Evolutionary conservation across 2,329 filamentous ascomycete genomes (phyloP), one percentile per base, ranked within the genome.

Genomic region (Paramyrothecium sp.): DNA sequence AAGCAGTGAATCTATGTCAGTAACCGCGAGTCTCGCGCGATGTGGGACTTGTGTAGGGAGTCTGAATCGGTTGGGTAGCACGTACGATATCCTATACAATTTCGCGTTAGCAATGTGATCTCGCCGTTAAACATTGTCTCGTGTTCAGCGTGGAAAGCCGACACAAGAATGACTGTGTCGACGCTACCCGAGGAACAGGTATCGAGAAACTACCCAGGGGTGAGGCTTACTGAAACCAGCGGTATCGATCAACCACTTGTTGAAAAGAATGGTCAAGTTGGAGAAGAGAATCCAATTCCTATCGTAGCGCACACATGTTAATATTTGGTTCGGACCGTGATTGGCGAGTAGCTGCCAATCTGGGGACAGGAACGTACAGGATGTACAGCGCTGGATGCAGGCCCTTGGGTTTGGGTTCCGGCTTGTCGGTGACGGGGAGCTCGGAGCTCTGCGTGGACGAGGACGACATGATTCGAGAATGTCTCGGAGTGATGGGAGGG

Each of bases 231-330:
- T 82, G 74, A 94, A 94, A 57, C 89, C 83, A 67, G 83, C 83
- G 60, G 85, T 87, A 69, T 91, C 86, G 58, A 96, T 83, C 53
- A 96, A 85, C 85, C 89, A 93, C 78, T 96, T 96, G 81, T 96
- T 96, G 82, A 96, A 96, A 60, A 96, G 78, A 69, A 96, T 96
- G 60, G 93, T 92, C 67, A 85, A 81, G 63, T 91, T 94, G 67
- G 90, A 95, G 71, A 95, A 85, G 63, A 91, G 81, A 64, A 96
- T 96, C 91, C 92, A 96, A 68, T 85, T 83, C 55, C 81, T 83
- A 19, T 3, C 7, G 16, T 2, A 8, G 17, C 19, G 21, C 23
- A 17, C 21, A 34, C 5, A 38, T 19, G 26, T 20, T 19, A 16
- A 19, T 11, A 10, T 8, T 11, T 12, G 12, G 8, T 26, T 10